phyloP scores from a whole-genome alignment of 345 rosid species.

The Corchorus olitorius region DNA sequence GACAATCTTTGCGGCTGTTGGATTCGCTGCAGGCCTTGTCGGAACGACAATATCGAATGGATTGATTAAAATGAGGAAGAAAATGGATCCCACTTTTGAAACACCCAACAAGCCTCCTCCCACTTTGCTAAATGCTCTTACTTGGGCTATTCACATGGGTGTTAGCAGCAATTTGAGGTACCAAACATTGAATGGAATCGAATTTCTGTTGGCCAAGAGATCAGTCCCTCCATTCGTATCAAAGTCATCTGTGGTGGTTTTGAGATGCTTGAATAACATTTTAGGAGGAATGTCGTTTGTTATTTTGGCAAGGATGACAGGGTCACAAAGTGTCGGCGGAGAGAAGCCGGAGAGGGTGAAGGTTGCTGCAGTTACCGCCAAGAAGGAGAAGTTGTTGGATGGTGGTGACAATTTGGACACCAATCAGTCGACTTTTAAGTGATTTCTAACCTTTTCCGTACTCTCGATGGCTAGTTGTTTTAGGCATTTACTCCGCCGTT shows the following conservation, averaged over 20 bases:
- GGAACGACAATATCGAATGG: conserved; percentile 87
- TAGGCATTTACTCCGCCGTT: not conserved
- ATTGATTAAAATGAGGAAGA: conserved; percentile 83
- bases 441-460: not conserved
- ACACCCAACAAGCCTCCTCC: conserved; percentile 95
- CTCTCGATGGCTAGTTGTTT: not conserved
- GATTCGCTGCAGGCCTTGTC: conserved; percentile 88
- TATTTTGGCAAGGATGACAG: conserved; percentile 86
- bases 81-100: conserved; percentile 87
- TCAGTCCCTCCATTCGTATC: conserved; percentile 57
- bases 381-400: conserved; percentile 42
- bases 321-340: conserved; percentile 62
- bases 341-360: conserved; percentile 19
- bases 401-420: conserved; percentile 21
- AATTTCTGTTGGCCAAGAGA: conserved; percentile 66
- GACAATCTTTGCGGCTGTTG: conserved; percentile 77
- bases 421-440: conserved; percentile 25
- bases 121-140: conserved; percentile 70
- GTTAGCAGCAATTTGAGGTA: conserved; percentile 88
- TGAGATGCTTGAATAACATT: conserved; percentile 79
- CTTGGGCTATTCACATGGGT: conserved; percentile 97
- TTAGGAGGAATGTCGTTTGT: conserved; percentile 96
- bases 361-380: conserved; percentile 27
- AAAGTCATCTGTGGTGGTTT: conserved; percentile 78
- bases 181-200: conserved; percentile 83